Evolutionary conservation across 1,284 basidiomycete species (phyloP).

Genomic region (Microbotryomycetes sp.): DNA sequence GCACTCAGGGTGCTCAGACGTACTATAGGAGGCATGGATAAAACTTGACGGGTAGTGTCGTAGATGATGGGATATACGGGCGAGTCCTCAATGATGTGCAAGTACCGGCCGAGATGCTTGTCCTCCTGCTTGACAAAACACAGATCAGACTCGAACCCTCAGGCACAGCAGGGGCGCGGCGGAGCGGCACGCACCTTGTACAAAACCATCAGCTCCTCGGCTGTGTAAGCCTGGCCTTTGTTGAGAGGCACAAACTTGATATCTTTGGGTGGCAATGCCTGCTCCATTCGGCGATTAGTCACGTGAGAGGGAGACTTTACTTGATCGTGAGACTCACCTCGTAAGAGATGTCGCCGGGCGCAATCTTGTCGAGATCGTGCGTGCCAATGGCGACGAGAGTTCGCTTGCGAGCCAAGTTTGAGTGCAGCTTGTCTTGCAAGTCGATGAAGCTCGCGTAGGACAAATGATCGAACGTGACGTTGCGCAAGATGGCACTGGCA

Average conservation of each 20-base stretch:
- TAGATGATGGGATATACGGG: conserved; percentile 98
- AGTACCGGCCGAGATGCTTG: conserved; percentile 80
- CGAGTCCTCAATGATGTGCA: conserved; percentile 88
- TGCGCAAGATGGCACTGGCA: conserved; percentile 82
- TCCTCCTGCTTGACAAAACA: conserved; percentile 60
- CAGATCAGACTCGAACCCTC: neutral
- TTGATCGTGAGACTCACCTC: conserved; percentile 46
- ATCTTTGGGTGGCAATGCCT: conserved; percentile 71
- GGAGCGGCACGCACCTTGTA: conserved; percentile 63
- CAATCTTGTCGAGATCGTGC: conserved; percentile 86
- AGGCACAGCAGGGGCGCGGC: neutral
- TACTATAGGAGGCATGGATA: conserved; percentile 91
- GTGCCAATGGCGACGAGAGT: conserved; percentile 95
- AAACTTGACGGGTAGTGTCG: conserved; percentile 74
- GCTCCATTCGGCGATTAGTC: neutral
- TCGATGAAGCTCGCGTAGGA: conserved; percentile 98
- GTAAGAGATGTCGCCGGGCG: conserved; percentile 51
- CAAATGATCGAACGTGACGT: conserved; percentile 74
- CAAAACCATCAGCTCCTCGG: conserved; percentile 76
- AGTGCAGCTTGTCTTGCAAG: conserved; percentile 95
- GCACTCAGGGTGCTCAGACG: neutral
- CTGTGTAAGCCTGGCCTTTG: conserved; percentile 66
- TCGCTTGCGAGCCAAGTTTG: conserved; percentile 84
- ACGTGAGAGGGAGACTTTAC: neutral
- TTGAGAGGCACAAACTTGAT: conserved; percentile 86